Evolutionary conservation across 192 early-diverging fungal species (phyloP).

Genomic region (Martensiomyces pterosporus): DNA sequence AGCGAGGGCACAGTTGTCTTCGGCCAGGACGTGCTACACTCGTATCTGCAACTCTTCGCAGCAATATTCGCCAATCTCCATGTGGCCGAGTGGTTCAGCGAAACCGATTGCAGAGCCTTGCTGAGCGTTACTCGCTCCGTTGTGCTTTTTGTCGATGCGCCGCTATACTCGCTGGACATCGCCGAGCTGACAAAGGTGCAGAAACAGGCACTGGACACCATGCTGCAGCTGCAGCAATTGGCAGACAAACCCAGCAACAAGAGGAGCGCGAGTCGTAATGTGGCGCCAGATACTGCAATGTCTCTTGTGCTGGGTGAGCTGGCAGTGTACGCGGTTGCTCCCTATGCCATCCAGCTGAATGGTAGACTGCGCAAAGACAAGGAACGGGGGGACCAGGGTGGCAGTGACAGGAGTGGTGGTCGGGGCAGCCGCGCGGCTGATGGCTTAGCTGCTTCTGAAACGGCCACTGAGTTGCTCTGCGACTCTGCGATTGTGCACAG

Average conservation of each 20-base stretch:
- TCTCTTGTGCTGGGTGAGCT: conserved; percentile 22
- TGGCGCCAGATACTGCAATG: conserved; percentile 1
- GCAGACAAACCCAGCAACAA: too few relatives aligned
- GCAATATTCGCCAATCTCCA: conserved; percentile 8
- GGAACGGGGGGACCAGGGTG: too few relatives aligned
- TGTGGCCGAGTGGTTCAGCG: background rate
- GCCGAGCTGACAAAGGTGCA: conserved; percentile 68
- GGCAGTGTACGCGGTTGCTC: conserved; percentile 26
- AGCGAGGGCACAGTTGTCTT: conserved; percentile 9
- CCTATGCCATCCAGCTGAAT: conserved; percentile 12
- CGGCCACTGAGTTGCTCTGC: too few relatives aligned
- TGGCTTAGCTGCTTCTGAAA: too few relatives aligned
- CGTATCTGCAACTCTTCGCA: conserved; percentile 16
- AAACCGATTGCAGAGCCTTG: conserved; percentile 15
- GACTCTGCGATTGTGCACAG: too few relatives aligned
- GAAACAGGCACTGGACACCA: conserved; percentile 57
- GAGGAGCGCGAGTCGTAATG: too few relatives aligned
- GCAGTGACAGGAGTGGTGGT: too few relatives aligned
- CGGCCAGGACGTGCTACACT: conserved; percentile 27
- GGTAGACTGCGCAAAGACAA: too few relatives aligned
- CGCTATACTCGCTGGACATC: conserved; percentile 42
- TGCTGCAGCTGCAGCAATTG: conserved; percentile 27
- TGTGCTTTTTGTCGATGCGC: conserved; percentile 24
- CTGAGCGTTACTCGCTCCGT: conserved; percentile 10
- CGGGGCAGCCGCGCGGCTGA: too few relatives aligned